Base-by-base conservation (phyloP, 805 yeast species). In the Debaryomyces castellii region DNA sequence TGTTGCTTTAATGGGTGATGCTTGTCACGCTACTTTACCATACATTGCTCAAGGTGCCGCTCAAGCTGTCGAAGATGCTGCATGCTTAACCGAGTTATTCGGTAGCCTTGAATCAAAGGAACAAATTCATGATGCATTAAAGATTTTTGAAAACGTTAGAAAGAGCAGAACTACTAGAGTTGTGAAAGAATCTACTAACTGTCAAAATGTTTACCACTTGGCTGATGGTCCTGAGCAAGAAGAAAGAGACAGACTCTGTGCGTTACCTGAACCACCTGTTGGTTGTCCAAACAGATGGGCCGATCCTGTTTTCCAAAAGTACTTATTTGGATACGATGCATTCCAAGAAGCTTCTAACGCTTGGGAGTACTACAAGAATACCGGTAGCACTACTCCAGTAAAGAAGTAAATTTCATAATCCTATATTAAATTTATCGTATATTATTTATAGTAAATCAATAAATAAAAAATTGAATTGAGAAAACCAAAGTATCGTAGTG, bases 1-100 rank as follows among this genome's bases (percentile, higher is more conserved):
- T 17, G 54, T 63, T 18, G 51, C 60, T 12, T 50, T 67, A 27
- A 52, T 67, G 40, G 72, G 73, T 2, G 72, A 67, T 46, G 59
- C 72, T 1, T 55, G 60, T 25, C 72, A 67, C 45, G 67, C 71
- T 11, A 67, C 67, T 45, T 59, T 67, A 23, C 69, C 69, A 9
- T 64, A 64, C 47, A 51, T 64, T 16, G 64, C 69, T 6, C 50
- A 57, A 7, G 67, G 68, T n/a, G 69, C 69, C 7, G 60, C 66
- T 6, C 63, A 62, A 55, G 66, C 68, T 3, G 49, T 63, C 32
- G 69, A 63, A 47, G 69, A 63, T 49, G 67, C 66, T 14, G 68
- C 64, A 1, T 63, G 57, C 6, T 44, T 63, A 24, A 56, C 62
- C 11, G 58, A 52, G 10, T 40, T 57, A 30, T 47, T 63, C 14